Base-by-base conservation (phyloP, 768 basidiomycete genomes). In the Boletus sensibilis region DNA sequence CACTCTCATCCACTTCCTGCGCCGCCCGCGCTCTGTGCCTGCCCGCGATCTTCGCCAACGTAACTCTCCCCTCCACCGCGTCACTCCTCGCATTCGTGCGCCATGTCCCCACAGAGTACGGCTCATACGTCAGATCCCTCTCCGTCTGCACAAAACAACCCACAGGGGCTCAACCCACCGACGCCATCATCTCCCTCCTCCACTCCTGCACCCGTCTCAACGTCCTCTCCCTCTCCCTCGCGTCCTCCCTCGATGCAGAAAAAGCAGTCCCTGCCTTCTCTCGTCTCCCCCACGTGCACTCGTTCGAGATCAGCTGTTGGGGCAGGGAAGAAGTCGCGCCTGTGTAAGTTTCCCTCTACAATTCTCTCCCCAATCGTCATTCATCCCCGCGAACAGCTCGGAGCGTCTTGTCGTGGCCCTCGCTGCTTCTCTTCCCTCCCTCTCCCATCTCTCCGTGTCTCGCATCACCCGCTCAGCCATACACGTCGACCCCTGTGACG, bases 391-490 rank as follows among this genome's bases (percentile, higher is more conserved):
- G 13, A 14, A 40, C 54, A 66, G 69, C 21, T 74, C 69, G 71
- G 88, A 90, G 66, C 78, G 88, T 25, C 76, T 88, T 1, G 84
- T 82, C 52, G 87, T 89, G 16, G 79, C 83, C 7, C 84, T 90
- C 58, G 87, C 87, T 0, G 81, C 83, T 2, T 81, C 82, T 1
- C 69, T 83, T 5, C 81, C 81, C 14, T 71, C 75, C 63, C 79
- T 90, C 44, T 67, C 79, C 44, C 76, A 81, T 46, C 77, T 90
- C 48, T 74, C 79, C 5, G 74, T 90, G 12, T 81, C 85, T 50
- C 82, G 81, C 63, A 80, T 90, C 63, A 80, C 84, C 16, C 85
- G 88, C 52, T 89, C 87, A 1, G 75, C 75, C 31, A 51, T 87
- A n/a, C 86, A 89, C 65, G 83, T 86, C 23, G 81, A 80, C 63